These are phyloP conservation scores for Pleoardoris graminearum DNA, from an alignment of 2,329 filamentous ascomycete species.

Conservation along the genomic window DNA sequence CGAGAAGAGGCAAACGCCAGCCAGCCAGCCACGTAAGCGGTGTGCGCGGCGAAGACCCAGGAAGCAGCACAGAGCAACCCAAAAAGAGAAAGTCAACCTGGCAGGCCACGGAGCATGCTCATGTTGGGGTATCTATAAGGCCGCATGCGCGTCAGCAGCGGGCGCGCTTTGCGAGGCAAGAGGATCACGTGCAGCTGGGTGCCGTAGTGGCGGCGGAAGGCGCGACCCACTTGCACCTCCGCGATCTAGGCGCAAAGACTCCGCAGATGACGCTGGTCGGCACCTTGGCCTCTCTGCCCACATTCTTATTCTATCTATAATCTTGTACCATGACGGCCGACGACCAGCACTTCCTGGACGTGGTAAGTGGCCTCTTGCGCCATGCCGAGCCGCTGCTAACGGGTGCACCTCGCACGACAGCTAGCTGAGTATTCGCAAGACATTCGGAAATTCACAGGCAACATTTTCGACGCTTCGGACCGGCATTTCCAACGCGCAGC, in stretches of 20 bases:
- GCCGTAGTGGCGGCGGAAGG: constrained; percentile 1
- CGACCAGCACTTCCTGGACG: constrained; percentile 76
- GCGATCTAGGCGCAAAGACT: constrained; percentile 5
- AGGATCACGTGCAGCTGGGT: constrained; percentile 6
- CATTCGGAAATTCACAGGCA: constrained; percentile 69
- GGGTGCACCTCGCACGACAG: constrained; percentile 39
- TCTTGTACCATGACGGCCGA: constrained; percentile 69
- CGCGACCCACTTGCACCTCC: background rate
- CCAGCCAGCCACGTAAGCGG: constrained; percentile 29
- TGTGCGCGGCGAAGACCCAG: constrained; percentile 16
- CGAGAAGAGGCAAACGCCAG: constrained; percentile 24
- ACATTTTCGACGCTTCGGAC: constrained; percentile 80
- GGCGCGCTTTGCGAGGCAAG: background rate
- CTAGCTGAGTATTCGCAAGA: constrained; percentile 65
- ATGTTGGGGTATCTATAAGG: background rate
- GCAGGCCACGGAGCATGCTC: background rate
- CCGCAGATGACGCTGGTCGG: background rate
- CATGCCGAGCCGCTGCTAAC: constrained; percentile 20
- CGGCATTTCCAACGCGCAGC: constrained; percentile 78
- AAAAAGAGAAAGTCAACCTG: background rate
- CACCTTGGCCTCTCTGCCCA: background rate
- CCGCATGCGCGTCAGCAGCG: background rate
- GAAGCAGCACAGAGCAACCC: background rate
- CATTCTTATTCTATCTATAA: background rate
- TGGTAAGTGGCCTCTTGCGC: constrained; percentile 58